Evolutionary conservation across 176 grass and related monocot species (phyloP).

Genomic region (Tuctoria greenei): DNA sequence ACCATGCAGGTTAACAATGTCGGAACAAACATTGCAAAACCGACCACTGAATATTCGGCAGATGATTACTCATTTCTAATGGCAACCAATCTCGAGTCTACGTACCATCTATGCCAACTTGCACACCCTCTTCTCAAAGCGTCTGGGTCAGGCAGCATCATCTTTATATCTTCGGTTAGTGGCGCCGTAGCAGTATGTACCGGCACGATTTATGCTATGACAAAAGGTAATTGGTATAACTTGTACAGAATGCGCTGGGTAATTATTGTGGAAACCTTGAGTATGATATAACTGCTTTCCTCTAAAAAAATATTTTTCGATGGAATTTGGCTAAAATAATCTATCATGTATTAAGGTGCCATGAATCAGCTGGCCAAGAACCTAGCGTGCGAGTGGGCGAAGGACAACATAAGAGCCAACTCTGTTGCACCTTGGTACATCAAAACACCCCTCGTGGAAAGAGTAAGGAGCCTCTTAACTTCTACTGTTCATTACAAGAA

Average conservation of each 20-base stretch:
- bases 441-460: constrained; percentile 31
- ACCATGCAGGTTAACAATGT: constrained; percentile 62
- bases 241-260: not conserved
- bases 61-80: constrained; percentile 73
- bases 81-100: constrained; percentile 71
- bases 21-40: constrained; percentile 60
- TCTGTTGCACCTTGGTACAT: constrained; percentile 46
- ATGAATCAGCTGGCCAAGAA: constrained; percentile 52
- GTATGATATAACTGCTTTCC: not conserved
- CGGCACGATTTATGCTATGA: constrained; percentile 39
- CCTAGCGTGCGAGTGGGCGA: constrained; percentile 54
- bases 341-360: constrained; percentile 35
- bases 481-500: not conserved
- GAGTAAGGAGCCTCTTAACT: constrained; percentile 32
- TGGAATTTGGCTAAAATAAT: not conserved
- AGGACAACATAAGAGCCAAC: constrained; percentile 45
- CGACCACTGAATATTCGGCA: constrained; percentile 48
- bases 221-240: constrained; percentile 47
- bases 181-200: constrained; percentile 1
- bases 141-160: constrained; percentile 56
- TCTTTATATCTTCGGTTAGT: constrained; percentile 65
- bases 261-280: not conserved
- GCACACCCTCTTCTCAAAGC: constrained; percentile 73
- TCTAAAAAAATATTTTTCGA: no score
- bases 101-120: constrained; percentile 70